Conservation (phyloP, 1,284 basidiomycete species). For the Xerocomus amazonicus region DNA sequence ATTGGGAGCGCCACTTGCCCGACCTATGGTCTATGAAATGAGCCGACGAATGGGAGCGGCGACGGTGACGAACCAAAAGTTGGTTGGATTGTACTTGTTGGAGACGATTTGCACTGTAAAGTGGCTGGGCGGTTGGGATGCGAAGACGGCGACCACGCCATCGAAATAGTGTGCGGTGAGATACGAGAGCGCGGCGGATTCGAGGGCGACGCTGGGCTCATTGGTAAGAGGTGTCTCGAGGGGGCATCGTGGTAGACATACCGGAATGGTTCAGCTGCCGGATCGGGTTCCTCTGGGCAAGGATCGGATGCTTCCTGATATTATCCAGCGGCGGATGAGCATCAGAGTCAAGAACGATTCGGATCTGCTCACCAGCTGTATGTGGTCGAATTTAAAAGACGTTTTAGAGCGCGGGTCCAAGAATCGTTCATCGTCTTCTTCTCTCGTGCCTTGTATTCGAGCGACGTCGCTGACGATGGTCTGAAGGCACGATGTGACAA, state of each 20-base stretch:
- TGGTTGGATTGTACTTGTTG: conserved; percentile 89
- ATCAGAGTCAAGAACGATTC: neutral
- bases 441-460: conserved; percentile 35
- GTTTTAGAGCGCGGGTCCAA: conserved; percentile 76
- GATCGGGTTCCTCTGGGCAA: conserved; percentile 56
- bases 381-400: conserved; percentile 79
- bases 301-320: conserved; percentile 74
- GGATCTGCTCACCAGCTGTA: conserved; percentile 55
- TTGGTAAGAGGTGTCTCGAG: neutral
- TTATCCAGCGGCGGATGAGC: neutral
- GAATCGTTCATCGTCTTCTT: conserved; percentile 61
- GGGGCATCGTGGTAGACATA: conserved; percentile 32
- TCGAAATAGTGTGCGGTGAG: conserved; percentile 74
- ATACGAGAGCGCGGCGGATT: conserved; percentile 66
- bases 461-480: conserved; percentile 75
- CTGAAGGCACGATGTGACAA: conserved; percentile 35
- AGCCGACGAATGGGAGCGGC: neutral
- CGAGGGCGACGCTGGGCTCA: conserved; percentile 57
- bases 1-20: conserved; percentile 88
- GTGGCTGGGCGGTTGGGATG: conserved; percentile 40
- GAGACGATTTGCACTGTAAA: conserved; percentile 84
- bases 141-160: conserved; percentile 70
- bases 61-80: conserved; percentile 68
- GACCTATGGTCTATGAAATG: conserved; percentile 53
- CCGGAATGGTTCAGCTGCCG: conserved; percentile 74